phyloP scores from a whole-genome alignment of 2,329 filamentous ascomycete species.

The Aspergillus nomiae region DNA sequence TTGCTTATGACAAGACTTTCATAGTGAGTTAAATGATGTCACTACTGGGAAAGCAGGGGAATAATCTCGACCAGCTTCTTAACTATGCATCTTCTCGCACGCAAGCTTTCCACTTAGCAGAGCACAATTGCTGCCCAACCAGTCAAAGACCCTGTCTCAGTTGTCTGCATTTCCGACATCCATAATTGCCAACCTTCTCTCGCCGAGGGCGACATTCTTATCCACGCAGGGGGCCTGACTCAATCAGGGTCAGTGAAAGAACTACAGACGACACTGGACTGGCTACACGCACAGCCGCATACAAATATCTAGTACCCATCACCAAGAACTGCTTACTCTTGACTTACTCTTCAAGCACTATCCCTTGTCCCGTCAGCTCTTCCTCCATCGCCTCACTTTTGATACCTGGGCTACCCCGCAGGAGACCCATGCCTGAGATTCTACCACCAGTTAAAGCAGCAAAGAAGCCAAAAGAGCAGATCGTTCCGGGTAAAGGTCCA shows the following conservation, averaged over 20 bases:
- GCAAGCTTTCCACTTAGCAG: slow-evolving; percentile 5
- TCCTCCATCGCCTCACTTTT: not conserved
- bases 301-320: slow-evolving; percentile 36
- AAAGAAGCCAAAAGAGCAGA: not conserved
- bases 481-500: too few species aligned
- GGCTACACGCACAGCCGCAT: slow-evolving; percentile 71
- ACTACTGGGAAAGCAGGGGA: not conserved
- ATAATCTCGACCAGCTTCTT: not conserved
- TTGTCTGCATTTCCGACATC: slow-evolving; percentile 31
- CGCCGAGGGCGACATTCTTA: slow-evolving; percentile 38
- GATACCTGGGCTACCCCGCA: not conserved
- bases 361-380: not conserved
- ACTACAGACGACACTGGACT: slow-evolving; percentile 74
- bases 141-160: not conserved
- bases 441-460: not conserved
- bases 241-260: slow-evolving; percentile 67
- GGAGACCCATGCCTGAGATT: not conserved
- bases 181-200: slow-evolving; percentile 27
- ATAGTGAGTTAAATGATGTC: not conserved
- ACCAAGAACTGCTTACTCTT: not conserved
- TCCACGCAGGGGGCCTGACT: slow-evolving; percentile 50
- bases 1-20: not conserved
- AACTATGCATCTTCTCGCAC: slow-evolving; percentile 4
- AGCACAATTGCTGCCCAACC: not conserved
- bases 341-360: not conserved